Percentiles rank a stretch among this genome's conserved stretches.
phyloP scores from a whole-genome alignment of 345 rosid species.

The Sisymbrium irio region DNA sequence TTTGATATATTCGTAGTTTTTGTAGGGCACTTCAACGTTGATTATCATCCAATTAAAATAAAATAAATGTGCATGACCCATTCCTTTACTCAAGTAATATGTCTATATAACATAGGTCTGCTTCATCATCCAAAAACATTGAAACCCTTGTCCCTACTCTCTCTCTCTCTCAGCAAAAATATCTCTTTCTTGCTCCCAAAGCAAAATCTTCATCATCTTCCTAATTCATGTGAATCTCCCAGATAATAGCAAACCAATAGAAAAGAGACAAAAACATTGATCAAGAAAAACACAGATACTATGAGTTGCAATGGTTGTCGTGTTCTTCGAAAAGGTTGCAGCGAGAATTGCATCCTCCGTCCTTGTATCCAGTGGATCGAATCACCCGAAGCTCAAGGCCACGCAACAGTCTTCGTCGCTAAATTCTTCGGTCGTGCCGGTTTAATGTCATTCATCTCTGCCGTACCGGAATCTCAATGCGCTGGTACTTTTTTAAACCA shows the following conservation, averaged over 20 bases:
- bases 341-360: conserved; percentile 69
- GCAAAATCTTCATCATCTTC: conserved; percentile 3
- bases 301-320: conserved; percentile 97
- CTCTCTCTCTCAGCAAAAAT: conserved; percentile 1
- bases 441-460: conserved; percentile 70
- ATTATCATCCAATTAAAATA: conserved; percentile 6
- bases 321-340: conserved; percentile 82
- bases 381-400: conserved; percentile 62
- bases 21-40: background rate
- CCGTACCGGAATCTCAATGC: conserved; percentile 58
- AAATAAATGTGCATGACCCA: conserved; percentile 16
- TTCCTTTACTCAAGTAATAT: conserved; percentile 18
- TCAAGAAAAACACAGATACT: background rate
- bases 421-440: conserved; percentile 94
- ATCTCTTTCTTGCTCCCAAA: conserved; percentile 23
- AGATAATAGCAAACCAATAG: background rate
- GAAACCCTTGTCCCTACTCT: background rate
- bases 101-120: background rate
- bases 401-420: conserved; percentile 88
- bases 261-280: background rate
- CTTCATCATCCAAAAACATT: conserved; percentile 29
- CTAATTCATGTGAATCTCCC: conserved; percentile 9
- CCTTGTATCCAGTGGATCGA: conserved; percentile 64
- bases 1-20: background rate
- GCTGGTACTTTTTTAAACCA: conserved; percentile 39